Evolutionary conservation across 2,329 filamentous ascomycete genomes (phyloP).

Genomic region (Aspergillus uvarum): DNA sequence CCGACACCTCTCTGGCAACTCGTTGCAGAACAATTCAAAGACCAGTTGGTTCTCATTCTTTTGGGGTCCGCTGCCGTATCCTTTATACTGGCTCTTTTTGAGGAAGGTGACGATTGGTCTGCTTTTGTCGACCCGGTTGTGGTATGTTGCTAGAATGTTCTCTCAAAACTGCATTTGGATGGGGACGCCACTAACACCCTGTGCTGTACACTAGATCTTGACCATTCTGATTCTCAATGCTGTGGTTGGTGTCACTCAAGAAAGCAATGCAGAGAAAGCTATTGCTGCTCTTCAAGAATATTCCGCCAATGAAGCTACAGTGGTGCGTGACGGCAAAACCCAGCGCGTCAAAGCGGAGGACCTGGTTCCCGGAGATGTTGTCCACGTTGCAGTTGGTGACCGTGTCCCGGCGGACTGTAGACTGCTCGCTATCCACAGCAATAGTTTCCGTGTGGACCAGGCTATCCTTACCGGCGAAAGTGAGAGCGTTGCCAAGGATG

Average conservation of each 20-base stretch:
- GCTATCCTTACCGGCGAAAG: slow-evolving; percentile 96
- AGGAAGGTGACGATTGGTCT: slow-evolving; percentile 90
- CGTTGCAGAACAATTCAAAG: slow-evolving; percentile 97
- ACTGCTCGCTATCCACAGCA: slow-evolving; percentile 86
- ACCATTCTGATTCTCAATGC: slow-evolving; percentile 96
- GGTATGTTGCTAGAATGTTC: slow-evolving; percentile 57
- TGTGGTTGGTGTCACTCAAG: slow-evolving; percentile 95
- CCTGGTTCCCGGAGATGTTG: slow-evolving; percentile 88
- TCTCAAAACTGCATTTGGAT: background rate
- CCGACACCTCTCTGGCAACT: slow-evolving; percentile 95
- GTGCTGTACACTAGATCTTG: slow-evolving; percentile 64
- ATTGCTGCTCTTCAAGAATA: slow-evolving; percentile 98
- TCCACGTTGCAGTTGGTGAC: slow-evolving; percentile 85
- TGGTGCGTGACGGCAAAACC: slow-evolving; percentile 78
- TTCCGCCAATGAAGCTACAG: slow-evolving; percentile 96
- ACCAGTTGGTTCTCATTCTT: slow-evolving; percentile 94
- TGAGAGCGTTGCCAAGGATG: slow-evolving; percentile 90
- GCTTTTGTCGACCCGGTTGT: slow-evolving; percentile 96
- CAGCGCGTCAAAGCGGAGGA: slow-evolving; percentile 92
- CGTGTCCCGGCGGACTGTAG: slow-evolving; percentile 94
- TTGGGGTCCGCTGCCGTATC: slow-evolving; percentile 90
- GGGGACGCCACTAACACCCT: slow-evolving; percentile 19
- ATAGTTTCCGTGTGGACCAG: slow-evolving; percentile 95
- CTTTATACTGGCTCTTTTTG: slow-evolving; percentile 88
- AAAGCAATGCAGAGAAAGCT: slow-evolving; percentile 97